Evolutionary conservation across 306 rosid genomes (phyloP).

Genomic region (Luffa acutangula): DNA sequence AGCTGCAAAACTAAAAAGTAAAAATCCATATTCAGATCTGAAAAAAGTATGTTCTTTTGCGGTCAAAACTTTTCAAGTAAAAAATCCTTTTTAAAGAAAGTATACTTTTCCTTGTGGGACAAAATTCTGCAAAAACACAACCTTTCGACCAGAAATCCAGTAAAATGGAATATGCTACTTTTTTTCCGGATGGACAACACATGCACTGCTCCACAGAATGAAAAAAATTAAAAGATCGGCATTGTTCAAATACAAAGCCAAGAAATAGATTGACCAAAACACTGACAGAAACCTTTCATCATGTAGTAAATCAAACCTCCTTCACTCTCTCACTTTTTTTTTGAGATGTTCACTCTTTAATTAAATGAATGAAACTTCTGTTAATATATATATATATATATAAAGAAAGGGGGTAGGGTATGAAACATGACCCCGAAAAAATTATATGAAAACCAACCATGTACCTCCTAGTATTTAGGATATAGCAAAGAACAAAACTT

Average conservation of each 20-base stretch:
- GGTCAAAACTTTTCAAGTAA: not conserved
- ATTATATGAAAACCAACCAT: not conserved
- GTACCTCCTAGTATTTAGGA: not conserved
- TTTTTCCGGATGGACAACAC: not conserved
- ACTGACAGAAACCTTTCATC: not conserved
- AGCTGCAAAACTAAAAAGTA: not conserved
- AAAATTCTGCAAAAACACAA: not conserved
- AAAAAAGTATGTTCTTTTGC: not conserved
- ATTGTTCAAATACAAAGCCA: not conserved
- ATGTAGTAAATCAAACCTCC: not conserved
- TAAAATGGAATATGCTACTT: not conserved
- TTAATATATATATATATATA: not conserved
- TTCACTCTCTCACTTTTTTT: not conserved
- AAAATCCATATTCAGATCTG: not conserved
- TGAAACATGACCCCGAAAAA: not conserved
- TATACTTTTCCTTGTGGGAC: not conserved
- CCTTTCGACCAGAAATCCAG: not conserved
- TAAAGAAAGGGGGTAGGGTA: not conserved
- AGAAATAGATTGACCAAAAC: not conserved
- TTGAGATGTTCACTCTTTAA: not conserved
- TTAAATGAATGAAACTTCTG: not conserved
- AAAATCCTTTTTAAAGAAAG: not conserved
- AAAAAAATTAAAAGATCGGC: not conserved
- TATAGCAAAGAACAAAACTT: too few relatives aligned
- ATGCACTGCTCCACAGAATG: not conserved